phyloP scores from a whole-genome alignment of 371 early-diverging fungal species.

The Mortierella sp. region DNA sequence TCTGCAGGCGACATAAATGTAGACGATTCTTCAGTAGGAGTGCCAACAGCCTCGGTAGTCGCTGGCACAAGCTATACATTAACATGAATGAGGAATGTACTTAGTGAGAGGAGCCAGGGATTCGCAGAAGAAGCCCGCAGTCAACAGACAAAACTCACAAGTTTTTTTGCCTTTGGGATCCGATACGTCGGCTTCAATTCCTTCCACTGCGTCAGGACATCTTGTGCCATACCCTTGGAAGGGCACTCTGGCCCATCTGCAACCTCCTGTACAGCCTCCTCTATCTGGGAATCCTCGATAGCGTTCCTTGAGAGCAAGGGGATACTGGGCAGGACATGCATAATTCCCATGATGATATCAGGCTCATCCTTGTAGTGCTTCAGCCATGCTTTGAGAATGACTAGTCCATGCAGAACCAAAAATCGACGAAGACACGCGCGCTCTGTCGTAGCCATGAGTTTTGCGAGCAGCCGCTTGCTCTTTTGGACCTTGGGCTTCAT shows the following conservation, averaged over 20 bases:
- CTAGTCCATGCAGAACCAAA: constrained; percentile 65
- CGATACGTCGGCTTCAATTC: constrained; percentile 68
- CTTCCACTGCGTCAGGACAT: constrained; percentile 61
- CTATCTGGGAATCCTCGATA: constrained; percentile 73
- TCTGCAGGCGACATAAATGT: constrained; percentile 54
- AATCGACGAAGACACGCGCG: constrained; percentile 60
- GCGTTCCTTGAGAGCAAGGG: constrained; percentile 77
- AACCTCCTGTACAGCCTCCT: constrained; percentile 61
- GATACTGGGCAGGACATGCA: constrained; percentile 67
- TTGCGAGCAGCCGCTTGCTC: constrained; percentile 51
- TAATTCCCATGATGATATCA: constrained; percentile 58
- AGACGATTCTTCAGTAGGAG: constrained; percentile 36
- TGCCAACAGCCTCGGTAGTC: constrained; percentile 20
- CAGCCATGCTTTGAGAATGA: constrained; percentile 64
- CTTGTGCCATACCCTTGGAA: constrained; percentile 54
- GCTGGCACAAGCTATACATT: constrained; percentile 8
- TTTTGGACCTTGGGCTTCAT: constrained; percentile 54
- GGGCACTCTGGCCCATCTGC: constrained; percentile 56
- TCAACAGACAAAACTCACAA: constrained; percentile 4
- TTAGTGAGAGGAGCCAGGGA: background rate
- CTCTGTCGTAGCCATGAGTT: constrained; percentile 60
- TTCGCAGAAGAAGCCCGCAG: background rate
- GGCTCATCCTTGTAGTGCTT: constrained; percentile 61
- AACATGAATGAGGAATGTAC: no score
- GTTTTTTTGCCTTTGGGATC: constrained; percentile 65